A percentile compares a stretch with the other conserved stretches of the same genome.
Evolutionary conservation across 2,329 filamentous ascomycete genomes (phyloP).

Genomic region (Alternaria postmessia): DNA sequence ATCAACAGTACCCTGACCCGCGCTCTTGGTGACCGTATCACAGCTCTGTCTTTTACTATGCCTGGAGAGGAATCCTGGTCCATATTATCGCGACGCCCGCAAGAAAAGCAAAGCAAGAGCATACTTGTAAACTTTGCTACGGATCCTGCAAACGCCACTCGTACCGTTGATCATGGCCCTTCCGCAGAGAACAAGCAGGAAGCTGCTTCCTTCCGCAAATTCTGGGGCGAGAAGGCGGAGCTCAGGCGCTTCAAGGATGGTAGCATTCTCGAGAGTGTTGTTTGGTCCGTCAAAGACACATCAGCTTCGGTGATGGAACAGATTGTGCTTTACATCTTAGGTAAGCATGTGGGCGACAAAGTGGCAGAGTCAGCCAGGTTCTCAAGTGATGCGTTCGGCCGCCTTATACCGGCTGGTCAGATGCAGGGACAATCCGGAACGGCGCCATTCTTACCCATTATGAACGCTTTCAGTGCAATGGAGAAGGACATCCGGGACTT

Average conservation of each 20-base stretch:
- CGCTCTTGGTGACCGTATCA: constrained; percentile 78
- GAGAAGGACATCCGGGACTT: constrained; percentile 80
- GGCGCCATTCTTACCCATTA: constrained; percentile 71
- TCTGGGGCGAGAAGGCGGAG: constrained; percentile 95
- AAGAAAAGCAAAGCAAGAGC: constrained; percentile 41
- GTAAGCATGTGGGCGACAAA: constrained; percentile 70
- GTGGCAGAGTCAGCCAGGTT: constrained; percentile 60
- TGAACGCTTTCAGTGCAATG: constrained; percentile 74
- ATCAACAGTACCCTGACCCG: constrained; percentile 71
- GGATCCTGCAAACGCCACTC: constrained; percentile 74
- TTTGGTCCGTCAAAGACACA: constrained; percentile 74
- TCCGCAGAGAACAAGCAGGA: constrained; percentile 84
- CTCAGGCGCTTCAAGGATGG: constrained; percentile 94
- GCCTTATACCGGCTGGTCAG: constrained; percentile 52
- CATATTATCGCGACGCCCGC: constrained; percentile 37
- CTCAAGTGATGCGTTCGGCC: constrained; percentile 56
- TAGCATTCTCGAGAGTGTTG: constrained; percentile 88
- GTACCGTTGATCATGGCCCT: constrained; percentile 87
- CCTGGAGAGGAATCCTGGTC: constrained; percentile 47
- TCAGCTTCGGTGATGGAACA: constrained; percentile 76
- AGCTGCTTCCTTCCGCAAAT: constrained; percentile 81
- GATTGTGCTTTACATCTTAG: constrained; percentile 76
- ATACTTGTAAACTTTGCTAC: constrained; percentile 74
- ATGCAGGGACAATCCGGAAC: constrained; percentile 49
- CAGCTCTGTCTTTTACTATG: constrained; percentile 62